A percentile compares a stretch with the other conserved stretches of the same genome.
phyloP scores from a whole-genome alignment of 805 yeast species.

The Candida patagonica region DNA sequence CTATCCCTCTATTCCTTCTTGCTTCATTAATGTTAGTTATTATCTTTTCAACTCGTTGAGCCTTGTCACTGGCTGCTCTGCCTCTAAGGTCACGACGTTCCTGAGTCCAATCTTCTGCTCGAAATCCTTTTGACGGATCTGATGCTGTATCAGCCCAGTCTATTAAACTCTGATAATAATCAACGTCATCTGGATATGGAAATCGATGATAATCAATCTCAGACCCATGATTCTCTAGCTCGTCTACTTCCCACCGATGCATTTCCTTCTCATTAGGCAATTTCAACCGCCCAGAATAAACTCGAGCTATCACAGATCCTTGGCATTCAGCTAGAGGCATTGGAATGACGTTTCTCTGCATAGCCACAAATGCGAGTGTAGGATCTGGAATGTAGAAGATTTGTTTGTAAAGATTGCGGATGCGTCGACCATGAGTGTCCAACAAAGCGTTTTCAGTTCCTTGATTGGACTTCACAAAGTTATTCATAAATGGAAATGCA shows the following conservation, averaged over 20 bases:
- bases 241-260: slow-evolving; percentile 33
- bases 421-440: slow-evolving; percentile 1
- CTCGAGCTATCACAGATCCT: slow-evolving; percentile 55
- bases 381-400: slow-evolving; percentile 48
- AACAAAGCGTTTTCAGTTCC: neutral
- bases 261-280: slow-evolving; percentile 44
- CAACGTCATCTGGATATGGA: slow-evolving; percentile 48
- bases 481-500: slow-evolving; percentile 7
- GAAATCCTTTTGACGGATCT: slow-evolving; percentile 32
- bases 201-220: slow-evolving; percentile 40
- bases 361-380: slow-evolving; percentile 51
- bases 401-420: slow-evolving; percentile 10
- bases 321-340: slow-evolving; percentile 41
- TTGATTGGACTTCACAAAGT: neutral
- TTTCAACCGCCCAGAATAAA: slow-evolving; percentile 44
- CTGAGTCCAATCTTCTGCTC: slow-evolving; percentile 46
- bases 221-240: slow-evolving; percentile 24
- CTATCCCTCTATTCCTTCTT: no score
- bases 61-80: neutral
- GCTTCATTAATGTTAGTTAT: no score
- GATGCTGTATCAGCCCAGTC: slow-evolving; percentile 25
- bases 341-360: slow-evolving; percentile 28
- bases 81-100: slow-evolving; percentile 18
- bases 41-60: neutral
- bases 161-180: slow-evolving; percentile 39